Base-by-base conservation (phyloP, 1,284 basidiomycete species). In the Fomes fomentarius region DNA sequence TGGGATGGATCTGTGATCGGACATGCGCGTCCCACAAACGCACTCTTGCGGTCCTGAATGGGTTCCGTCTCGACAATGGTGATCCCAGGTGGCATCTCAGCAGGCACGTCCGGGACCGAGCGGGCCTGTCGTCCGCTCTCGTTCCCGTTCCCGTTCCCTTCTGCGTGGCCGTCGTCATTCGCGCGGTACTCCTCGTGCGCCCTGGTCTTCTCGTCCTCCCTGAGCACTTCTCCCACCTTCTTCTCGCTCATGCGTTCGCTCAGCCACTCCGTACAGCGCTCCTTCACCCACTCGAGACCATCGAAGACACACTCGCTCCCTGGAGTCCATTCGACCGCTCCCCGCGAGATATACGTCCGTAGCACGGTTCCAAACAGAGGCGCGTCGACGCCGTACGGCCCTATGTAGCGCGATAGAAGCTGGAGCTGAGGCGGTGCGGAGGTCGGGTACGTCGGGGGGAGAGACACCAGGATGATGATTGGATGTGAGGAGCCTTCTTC, bases 301-400 rank as follows among this genome's bases (percentile, higher is more conserved):
- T 96, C 94, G 67, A 96, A 96, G 14, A 96, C 90, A 65, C 91
- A 93, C 12, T 93, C 85, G 1, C 79, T 80, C 46, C 87, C 92
- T 17, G 84, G 74, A 0, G 76, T 75, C 83, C 89, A 94, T 54
- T 91, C 84, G 9, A 91, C 81, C 6, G 90, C 91, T 45, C 79
- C 82, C 17, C 78, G 69, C 1, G 92, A 91, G 54, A 95, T 93
- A 71, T 85, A 96, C 0, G 91, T 94, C 34, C 89, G 83, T 9
- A 94, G 79, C 30, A 94, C 79, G 9, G 82, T 81, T 17, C 92
- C 92, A 67, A 94, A 93, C 15, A 94, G 77, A 21, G 71, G 68
- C 2, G 87, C 71, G 61, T 92, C 89, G 2, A 88, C 85, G 24
- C 85, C 82, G 62, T 86, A 95, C 7, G 85, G 76, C 1, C 94